phyloP scores from a whole-genome alignment of 805 yeast species.

The Lachancea dasiensis region DNA sequence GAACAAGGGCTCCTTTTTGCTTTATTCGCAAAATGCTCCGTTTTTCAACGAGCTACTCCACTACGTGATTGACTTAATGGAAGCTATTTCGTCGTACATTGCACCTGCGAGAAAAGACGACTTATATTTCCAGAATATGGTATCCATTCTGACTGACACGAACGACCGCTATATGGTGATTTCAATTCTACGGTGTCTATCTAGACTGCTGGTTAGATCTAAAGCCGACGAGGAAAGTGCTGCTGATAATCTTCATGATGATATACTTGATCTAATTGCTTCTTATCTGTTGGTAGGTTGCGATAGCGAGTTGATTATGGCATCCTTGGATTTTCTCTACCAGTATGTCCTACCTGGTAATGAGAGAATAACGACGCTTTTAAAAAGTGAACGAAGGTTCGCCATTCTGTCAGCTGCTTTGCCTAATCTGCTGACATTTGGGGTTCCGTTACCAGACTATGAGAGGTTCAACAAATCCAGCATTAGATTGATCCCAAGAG shows the following conservation, averaged over 20 bases:
- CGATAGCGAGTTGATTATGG: constrained; percentile 64
- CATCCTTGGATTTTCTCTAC: constrained; percentile 75
- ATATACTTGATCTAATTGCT: constrained; percentile 47
- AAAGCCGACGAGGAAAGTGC: constrained; percentile 43
- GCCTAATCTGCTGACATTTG: constrained; percentile 54
- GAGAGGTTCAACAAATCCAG: constrained; percentile 21
- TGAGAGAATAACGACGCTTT: constrained; percentile 47
- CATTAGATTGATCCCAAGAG: constrained; percentile 45
- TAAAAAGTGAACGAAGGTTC: constrained; percentile 43
- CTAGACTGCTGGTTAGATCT: constrained; percentile 69
- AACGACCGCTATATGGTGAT: constrained; percentile 67
- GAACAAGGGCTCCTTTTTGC: constrained; percentile 23
- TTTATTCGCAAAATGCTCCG: constrained; percentile 31
- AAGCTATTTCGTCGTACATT: constrained; percentile 75
- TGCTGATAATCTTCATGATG: constrained; percentile 42
- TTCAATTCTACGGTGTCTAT: constrained; percentile 65
- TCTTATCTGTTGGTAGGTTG: constrained; percentile 48
- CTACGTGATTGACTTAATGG: constrained; percentile 73
- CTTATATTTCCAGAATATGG: constrained; percentile 48
- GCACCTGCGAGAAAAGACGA: constrained; percentile 71
- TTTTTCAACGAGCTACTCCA: constrained; percentile 52
- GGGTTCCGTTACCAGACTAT: constrained; percentile 36
- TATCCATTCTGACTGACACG: constrained; percentile 43
- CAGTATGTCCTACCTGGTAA: constrained; percentile 67
- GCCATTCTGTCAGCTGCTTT: constrained; percentile 52